Evolutionary conservation across 2,329 filamentous ascomycete genomes (phyloP), one percentile per base, ranked within the genome.

Genomic region (Ophidiomyces ophidiicola): DNA sequence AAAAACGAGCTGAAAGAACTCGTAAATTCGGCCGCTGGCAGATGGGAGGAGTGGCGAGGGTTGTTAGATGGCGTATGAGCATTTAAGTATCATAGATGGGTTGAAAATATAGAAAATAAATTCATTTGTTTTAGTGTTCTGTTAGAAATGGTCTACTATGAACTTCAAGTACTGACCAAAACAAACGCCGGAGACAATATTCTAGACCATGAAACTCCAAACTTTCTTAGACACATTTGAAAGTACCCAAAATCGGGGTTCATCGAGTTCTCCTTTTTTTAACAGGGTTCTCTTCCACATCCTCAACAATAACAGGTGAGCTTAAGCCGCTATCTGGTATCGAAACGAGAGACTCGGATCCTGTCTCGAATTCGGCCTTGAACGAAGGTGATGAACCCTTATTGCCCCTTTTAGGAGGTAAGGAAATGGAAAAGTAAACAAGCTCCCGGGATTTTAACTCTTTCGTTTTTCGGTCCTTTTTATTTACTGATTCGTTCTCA

Each of bases 11-110:
- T 87, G 56, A 71, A 62, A 46, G 63, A 69, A 28, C 66, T 84
- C 47, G 68, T 79, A 5, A 62, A 63, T 19, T 57, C 75, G 38
- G 78, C 80, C 1, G 69, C 72, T 47, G 66, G 68, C 44, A 72
- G 81, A 50, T 88, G 82, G 71, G 63, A 67, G 31, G 71, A 79
- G 48, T 71, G 70, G 55, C 59, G 68, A 56, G 26, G 54, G 57
- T 59, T 64, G 46, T 48, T 67, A 20, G 52, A 48, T 49, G 38
- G 32, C 2, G 15, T 36, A 18, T n/a, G n/a, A n/a, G n/a, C n/a
- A n/a, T n/a, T n/a, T n/a, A n/a, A n/a, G n/a, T n/a, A n/a, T n/a
- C n/a, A n/a, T n/a, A n/a, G n/a, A n/a, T n/a, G n/a, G 26, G 30
- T 10, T 40, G 38, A 40, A 18, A 20, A 23, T 8, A 18, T 25